Evolutionary conservation across 2,329 filamentous ascomycete genomes (phyloP), one percentile per base, ranked within the genome.

Genomic region (Fusarium paranaense): DNA sequence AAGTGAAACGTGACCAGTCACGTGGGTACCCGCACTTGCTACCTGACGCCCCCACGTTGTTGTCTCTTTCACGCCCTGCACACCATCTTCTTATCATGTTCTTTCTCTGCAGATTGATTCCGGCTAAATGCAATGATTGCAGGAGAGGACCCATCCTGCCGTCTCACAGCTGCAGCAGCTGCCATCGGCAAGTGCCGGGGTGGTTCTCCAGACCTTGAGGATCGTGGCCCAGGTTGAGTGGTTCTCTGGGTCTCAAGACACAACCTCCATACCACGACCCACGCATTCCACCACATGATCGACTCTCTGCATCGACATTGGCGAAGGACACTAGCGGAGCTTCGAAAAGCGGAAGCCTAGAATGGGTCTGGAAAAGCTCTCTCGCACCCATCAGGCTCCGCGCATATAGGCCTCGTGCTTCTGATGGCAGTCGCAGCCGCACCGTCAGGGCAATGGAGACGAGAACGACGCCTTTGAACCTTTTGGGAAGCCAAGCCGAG

Each of bases 251-350:
- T 33, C 33, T 18, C 14, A 66, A 59, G 61, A 33, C 64, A 27
- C 42, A 59, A 30, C n/a, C 38, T 54, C 16, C 35, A 61, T 72
- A 32, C 18, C 42, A 50, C 35, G 35, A 56, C 65, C 72, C 72
- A 74, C 69, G 69, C 63, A 18, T 70, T 57, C 72, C 61, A 72
- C 60, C 72, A 62, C 72, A 75, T 75, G 72, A 75, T 66, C 66
- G 54, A 32, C 33, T 56, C 33, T 37, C 42, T 35, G 66, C 47
- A 32, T 60, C 10, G 27, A 64, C 66, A 74, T 74, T 75, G 72
- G 72, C 10, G 56, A 18, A 70, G 18, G 61, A 40, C n/a, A 35
- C 30, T 50, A 37, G 33, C 54, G 50, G 40, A 54, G 57, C 35
- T 22, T 33, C 61, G n/a, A 57, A 67, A 74, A 67, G 30, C 38